Base-by-base conservation (phyloP, 2,329 filamentous ascomycete species). In the Aspergillus aculeatus region DNA sequence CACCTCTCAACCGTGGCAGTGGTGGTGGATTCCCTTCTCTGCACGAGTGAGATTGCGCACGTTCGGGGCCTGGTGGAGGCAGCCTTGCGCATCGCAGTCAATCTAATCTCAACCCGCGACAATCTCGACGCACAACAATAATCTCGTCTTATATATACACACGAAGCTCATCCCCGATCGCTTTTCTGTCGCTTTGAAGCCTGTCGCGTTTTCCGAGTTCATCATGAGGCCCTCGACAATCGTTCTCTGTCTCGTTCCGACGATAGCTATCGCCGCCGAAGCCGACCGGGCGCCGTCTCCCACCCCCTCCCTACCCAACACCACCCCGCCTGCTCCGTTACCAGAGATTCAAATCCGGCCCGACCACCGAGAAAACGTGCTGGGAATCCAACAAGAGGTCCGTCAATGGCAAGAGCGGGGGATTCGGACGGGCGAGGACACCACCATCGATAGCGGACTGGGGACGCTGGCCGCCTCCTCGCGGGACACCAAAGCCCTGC, bases 391-490 rank as follows among this genome's bases (percentile, higher is more conserved):
- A 49, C 56, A 21, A 56, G 64, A 50, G 55, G 47, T 35, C 58
- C 57, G 55, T 21, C 57, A 56, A 31, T 52, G 50, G n/a, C 44
- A 41, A 54, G 57, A 60, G 16, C 38, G 38, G 11, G 58, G 38
- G 21, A 44, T 48, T n/a, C 38, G 49, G 11, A 19, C 51, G n/a
- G 56, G 56, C n/a, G 64, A 61, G 24, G 57, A 59, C 12, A 48
- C 60, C 31, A 55, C 73, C 54, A 72, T 70, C 10, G 59, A 64
- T 6, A 73, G 76, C 49, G 73, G 72, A 7, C 57, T 77, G 21
- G 71, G 74, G 11, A 70, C 69, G 21, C 53, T 63, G 19, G 60
- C 54, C 26, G 47, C 63, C 26, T 56, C 66, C 29, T 44, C 62
- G 35, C 63, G 67, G 49, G 51, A 68, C 55, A 66, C 69, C 19